Evolutionary conservation across 176 grass and related monocot genomes (phyloP).

Genomic region (Chrysopogon serrulatus): DNA sequence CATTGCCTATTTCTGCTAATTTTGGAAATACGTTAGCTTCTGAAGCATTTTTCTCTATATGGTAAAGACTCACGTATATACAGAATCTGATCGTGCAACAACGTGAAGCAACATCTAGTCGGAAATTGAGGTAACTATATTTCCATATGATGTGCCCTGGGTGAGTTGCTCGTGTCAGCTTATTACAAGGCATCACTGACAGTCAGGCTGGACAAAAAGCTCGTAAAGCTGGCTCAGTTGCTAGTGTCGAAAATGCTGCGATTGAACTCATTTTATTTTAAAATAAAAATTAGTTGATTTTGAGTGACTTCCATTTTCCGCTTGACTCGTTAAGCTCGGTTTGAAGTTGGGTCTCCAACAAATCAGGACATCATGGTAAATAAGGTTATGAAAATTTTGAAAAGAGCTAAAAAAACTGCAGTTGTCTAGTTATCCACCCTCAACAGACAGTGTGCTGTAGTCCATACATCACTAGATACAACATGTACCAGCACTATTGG

Average conservation of each 20-base stretch:
- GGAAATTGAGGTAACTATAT: neutral
- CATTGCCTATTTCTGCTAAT: neutral
- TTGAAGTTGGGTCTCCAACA: neutral
- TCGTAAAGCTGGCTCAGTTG: neutral
- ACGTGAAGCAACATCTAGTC: neutral
- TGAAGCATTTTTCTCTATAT: constrained; percentile 9
- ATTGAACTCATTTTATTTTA: neutral
- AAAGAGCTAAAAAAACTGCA: neutral
- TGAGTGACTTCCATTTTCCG: neutral
- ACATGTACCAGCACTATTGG: constrained; percentile 7
- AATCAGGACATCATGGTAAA: neutral
- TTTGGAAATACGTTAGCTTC: neutral
- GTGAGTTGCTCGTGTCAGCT: too few relatives aligned
- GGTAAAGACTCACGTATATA: neutral
- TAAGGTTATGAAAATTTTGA: neutral
- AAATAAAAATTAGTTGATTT: neutral
- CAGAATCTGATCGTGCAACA: neutral
- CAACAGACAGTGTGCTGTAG: neutral
- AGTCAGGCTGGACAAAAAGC: neutral
- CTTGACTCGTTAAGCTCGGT: neutral
- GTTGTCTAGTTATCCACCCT: neutral
- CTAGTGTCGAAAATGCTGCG: neutral
- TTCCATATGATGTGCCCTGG: neutral
- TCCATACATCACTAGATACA: constrained; percentile 24
- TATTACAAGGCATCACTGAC: neutral